Percentiles rank a stretch among this genome's conserved stretches.
phyloP scores from a whole-genome alignment of 2,329 filamentous ascomycete species.

The Aspergillus novoparasiticus region DNA sequence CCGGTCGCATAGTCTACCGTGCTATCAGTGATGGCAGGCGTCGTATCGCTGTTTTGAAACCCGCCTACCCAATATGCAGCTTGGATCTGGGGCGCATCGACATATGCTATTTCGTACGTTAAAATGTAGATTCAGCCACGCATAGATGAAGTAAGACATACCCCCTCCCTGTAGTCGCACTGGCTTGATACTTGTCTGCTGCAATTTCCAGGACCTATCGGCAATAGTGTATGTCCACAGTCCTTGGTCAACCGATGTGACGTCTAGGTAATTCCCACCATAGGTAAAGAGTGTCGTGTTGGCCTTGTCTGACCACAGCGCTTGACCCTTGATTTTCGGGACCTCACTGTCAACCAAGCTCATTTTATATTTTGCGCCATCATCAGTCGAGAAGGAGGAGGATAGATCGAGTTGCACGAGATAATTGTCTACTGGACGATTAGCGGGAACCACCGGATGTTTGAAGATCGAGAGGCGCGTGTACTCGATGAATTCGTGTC shows the following conservation, averaged over 20 bases:
- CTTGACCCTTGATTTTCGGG: conserved; percentile 17
- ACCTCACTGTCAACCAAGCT: conserved; percentile 8
- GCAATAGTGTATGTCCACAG: conserved; percentile 13
- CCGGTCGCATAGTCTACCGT: conserved; percentile 9
- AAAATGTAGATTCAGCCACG: neutral
- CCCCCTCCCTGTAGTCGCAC: conserved; percentile 14
- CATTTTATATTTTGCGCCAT: conserved; percentile 20
- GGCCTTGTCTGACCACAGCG: conserved; percentile 13
- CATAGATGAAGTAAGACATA: neutral
- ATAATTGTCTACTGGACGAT: conserved; percentile 13
- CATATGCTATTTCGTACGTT: conserved; percentile 1
- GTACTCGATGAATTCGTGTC: conserved; percentile 15
- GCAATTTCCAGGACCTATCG: conserved; percentile 10
- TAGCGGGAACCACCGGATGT: too few species aligned
- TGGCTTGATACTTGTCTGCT: conserved; percentile 14
- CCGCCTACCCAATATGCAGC: conserved; percentile 18
- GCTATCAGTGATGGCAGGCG: conserved; percentile 15
- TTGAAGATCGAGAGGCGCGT: neutral
- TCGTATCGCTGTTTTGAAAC: conserved; percentile 14
- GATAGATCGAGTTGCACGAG: conserved; percentile 16
- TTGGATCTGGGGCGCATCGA: conserved; percentile 14
- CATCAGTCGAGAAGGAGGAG: neutral
- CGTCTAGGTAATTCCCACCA: conserved; percentile 10
- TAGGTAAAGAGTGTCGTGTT: conserved; percentile 18
- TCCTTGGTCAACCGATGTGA: conserved; percentile 11